phyloP scores from a whole-genome alignment of 2,329 filamentous ascomycete species.

The Pseudogymnoascus destructans region DNA sequence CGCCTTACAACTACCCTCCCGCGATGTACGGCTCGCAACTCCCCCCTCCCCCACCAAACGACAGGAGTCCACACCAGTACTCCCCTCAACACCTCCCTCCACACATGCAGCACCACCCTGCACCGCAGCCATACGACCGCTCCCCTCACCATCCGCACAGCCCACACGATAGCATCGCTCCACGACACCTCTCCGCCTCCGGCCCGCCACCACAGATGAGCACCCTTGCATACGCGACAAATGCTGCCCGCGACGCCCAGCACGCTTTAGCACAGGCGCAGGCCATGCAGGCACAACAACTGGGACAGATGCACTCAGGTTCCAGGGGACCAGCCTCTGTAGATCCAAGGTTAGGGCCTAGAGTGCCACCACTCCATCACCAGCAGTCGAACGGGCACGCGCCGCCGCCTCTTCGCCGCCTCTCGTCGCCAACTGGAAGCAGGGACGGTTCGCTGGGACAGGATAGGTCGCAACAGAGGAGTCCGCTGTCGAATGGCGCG shows the following conservation, averaged over 20 bases:
- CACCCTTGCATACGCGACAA: neutral
- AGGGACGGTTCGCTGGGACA: neutral
- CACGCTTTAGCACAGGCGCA: neutral
- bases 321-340: neutral
- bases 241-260: neutral
- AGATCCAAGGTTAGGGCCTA: neutral
- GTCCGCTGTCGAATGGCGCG: neutral
- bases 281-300: neutral
- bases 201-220: constrained; percentile 15
- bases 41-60: constrained; percentile 24
- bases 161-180: constrained; percentile 19
- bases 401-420: neutral
- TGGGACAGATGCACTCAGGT: neutral
- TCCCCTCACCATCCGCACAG: constrained; percentile 16
- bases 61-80: constrained; percentile 18
- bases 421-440: neutral
- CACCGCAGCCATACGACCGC: constrained; percentile 22
- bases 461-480: neutral
- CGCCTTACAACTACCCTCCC: constrained; percentile 38
- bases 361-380: neutral
- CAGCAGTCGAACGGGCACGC: neutral
- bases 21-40: constrained; percentile 24
- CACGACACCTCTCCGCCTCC: constrained; percentile 6
- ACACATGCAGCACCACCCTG: constrained; percentile 25
- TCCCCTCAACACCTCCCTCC: constrained; percentile 24